Percentiles rank a stretch among this genome's conserved stretches.
Conservation (phyloP, 176 grass and related monocot species). For the Tillandsia leiboldiana region DNA sequence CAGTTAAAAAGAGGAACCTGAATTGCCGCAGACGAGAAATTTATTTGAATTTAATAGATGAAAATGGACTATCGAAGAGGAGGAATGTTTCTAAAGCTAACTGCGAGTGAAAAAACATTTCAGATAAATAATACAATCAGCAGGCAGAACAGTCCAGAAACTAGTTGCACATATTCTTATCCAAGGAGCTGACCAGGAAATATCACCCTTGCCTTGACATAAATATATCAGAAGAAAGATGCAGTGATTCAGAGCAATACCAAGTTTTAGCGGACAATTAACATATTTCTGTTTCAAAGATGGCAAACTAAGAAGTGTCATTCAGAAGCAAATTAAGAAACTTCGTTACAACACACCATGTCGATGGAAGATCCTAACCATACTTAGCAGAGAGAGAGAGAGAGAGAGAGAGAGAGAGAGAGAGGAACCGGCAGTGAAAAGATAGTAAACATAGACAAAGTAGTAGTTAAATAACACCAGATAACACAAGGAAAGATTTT, state of each 20-base stretch:
- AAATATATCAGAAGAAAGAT: background rate
- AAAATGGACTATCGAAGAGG: too few relatives aligned
- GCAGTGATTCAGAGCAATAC: background rate
- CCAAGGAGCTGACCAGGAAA: slow-evolving; percentile 5
- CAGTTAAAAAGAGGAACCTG: too few relatives aligned
- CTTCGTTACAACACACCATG: background rate
- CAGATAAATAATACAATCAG: background rate
- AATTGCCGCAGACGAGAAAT: too few relatives aligned
- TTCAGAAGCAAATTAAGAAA: background rate
- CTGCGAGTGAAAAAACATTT: too few relatives aligned
- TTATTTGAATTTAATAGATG: too few relatives aligned
- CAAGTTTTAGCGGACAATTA: background rate
- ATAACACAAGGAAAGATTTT: slow-evolving; percentile 15
- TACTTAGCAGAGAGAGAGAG: background rate
- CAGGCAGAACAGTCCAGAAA: slow-evolving; percentile 18
- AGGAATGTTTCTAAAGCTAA: too few relatives aligned
- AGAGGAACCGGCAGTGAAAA: background rate
- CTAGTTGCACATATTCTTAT: slow-evolving; percentile 14
- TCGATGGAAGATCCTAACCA: background rate
- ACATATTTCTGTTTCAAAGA: background rate
- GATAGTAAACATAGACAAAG: background rate
- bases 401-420: too few relatives aligned
- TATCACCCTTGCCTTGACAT: slow-evolving; percentile 1
- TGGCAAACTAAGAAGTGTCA: background rate
- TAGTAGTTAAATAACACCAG: slow-evolving; percentile 14